Evolutionary conservation across 2,329 filamentous ascomycete genomes (phyloP), one percentile per base, ranked within the genome.

Genomic region (Trichophyton rubrum): DNA sequence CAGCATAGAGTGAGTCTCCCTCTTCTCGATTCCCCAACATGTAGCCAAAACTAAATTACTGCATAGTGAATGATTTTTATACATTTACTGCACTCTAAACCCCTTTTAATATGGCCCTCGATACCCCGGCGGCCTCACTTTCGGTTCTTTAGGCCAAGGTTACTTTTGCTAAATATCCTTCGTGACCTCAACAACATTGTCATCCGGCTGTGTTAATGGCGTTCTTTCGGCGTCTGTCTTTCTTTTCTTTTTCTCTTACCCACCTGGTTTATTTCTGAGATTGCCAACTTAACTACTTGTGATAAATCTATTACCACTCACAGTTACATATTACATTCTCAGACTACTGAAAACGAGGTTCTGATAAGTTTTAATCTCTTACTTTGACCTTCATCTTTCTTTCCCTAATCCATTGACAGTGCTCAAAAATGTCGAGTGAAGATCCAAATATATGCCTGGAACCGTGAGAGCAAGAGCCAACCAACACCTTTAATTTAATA

Each of bases 1-100:
- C 57, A 75, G 71, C 62, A 65, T 67, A 51, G 72, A 74, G 67
- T 73, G 63, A 66, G 67, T 30, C 27, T 30, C 6, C 27, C 27
- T 30, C 27, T 30, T 1, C 27, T 30, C 27, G 6, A 30, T 30
- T 30, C 6, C 6, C 27, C 27, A 30, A 30, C 6, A 30, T 7
- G 27, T 30, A 30, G 6, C 13, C 11, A 30, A 33, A n/a, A 15
- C 15, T 20, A 33, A 55, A 55, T n/a, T 35, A 33, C 27, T 6
- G 22, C 13, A 27, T 27, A 49, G 45, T 5, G 45, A 49, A 13
- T 49, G 45, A 49, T 49, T 30, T 24, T 27, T 15, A 15, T 15
- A 15, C 43, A 9, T 9, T 47, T 22, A 20, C 43, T 7, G 33
- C 43, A 20, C 8, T 27, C 20, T 9, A 6, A 49, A 49, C 20